phyloP scores from a whole-genome alignment of 2,329 filamentous ascomycete genomes.

The Aspergillus caelatus region DNA sequence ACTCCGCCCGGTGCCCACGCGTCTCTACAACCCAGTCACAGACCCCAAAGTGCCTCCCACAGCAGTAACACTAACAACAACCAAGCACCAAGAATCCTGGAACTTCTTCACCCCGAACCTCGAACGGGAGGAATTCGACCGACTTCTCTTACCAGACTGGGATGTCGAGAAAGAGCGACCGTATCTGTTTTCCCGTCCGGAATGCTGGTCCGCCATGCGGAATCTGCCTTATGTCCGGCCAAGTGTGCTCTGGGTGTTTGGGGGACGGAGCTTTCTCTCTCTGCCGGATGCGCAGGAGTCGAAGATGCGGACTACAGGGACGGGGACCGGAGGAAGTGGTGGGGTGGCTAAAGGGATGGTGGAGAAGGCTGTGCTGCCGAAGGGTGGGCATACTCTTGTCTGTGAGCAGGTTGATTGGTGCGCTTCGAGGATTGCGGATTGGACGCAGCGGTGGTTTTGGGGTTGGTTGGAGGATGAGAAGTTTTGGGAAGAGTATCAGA shows the following conservation, averaged over 20 bases:
- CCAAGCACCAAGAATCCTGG: slow-evolving; percentile 21
- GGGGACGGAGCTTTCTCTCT: slow-evolving; percentile 21
- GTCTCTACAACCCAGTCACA: slow-evolving; percentile 9
- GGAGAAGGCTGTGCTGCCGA: slow-evolving; percentile 16
- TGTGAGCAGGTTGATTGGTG: slow-evolving; percentile 24
- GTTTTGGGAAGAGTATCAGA: slow-evolving; percentile 19
- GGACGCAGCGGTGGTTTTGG: slow-evolving; percentile 19
- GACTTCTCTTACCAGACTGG: slow-evolving; percentile 20
- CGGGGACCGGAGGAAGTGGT: slow-evolving; percentile 27
- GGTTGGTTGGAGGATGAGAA: slow-evolving; percentile 22
- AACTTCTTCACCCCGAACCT: slow-evolving; percentile 12
- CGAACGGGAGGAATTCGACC: slow-evolving; percentile 16
- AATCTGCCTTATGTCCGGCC: slow-evolving; percentile 27
- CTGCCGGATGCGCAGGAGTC: slow-evolving; percentile 15
- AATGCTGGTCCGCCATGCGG: slow-evolving; percentile 17
- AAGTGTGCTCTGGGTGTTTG: slow-evolving; percentile 28
- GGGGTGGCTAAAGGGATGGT: slow-evolving; percentile 21
- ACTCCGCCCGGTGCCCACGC: slow-evolving; percentile 18
- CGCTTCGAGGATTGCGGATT: slow-evolving; percentile 19
- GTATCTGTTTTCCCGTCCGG: slow-evolving; percentile 18
- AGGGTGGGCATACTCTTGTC: slow-evolving; percentile 17
- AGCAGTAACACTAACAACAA: slow-evolving; percentile 25
- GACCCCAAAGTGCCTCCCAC: slow-evolving; percentile 9
- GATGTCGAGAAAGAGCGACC: slow-evolving; percentile 16
- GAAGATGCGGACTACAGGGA: slow-evolving; percentile 24